A percentile compares a stretch with the other conserved stretches of the same genome.
phyloP scores from a whole-genome alignment of 2,329 filamentous ascomycete species.

The Rutstroemia sp. region DNA sequence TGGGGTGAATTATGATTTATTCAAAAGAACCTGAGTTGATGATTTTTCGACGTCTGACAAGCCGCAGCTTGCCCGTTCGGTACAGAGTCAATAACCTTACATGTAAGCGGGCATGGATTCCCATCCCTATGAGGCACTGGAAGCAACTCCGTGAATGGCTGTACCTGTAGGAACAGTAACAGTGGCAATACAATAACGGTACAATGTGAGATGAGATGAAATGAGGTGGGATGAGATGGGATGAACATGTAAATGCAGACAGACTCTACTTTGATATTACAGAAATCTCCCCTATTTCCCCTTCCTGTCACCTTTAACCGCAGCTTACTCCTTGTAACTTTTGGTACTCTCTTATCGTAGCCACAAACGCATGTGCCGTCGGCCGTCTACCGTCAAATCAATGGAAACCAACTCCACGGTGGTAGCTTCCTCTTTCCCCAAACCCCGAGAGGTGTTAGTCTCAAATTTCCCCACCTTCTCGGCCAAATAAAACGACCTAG shows the following conservation, averaged over 20 bases:
- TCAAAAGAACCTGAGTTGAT: not conserved
- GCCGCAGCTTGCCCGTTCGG: conserved; percentile 4
- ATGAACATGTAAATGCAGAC: not conserved
- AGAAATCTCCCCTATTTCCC: not conserved
- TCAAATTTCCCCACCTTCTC: too few relatives aligned
- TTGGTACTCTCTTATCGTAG: too few relatives aligned
- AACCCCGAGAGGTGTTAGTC: too few relatives aligned
- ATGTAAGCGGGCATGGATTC: conserved; percentile 4
- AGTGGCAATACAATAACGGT: not conserved
- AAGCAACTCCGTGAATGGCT: not conserved
- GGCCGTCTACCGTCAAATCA: too few relatives aligned
- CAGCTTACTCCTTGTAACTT: too few relatives aligned
- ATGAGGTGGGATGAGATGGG: not conserved
- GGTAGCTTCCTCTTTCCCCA: too few relatives aligned
- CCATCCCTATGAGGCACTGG: not conserved
- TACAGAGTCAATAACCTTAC: not conserved
- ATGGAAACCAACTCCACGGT: too few relatives aligned
- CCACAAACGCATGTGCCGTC: too few relatives aligned
- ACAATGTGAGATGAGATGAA: not conserved
- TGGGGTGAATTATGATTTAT: too few relatives aligned
- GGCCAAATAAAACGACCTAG: too few relatives aligned
- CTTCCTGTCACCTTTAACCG: not conserved
- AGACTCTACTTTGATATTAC: not conserved
- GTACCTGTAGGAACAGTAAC: too few relatives aligned
- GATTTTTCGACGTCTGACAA: conserved; percentile 1